Base-by-base conservation (phyloP, 805 yeast genomes). In the Vanderwaltozyma polyspora region DNA sequence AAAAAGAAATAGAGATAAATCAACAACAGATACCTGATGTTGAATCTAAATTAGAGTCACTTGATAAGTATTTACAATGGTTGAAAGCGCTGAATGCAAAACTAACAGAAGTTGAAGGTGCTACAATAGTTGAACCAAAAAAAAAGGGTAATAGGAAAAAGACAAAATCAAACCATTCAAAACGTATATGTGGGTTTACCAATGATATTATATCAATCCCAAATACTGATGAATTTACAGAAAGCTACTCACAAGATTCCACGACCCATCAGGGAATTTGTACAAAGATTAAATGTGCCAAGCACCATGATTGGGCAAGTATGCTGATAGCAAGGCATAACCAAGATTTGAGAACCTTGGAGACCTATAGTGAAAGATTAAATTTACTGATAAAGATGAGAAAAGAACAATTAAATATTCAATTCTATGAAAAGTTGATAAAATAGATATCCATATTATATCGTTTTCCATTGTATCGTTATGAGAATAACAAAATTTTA, bases 51-150 rank as follows among this genome's bases (percentile, higher is more conserved):
- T 29, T 47, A 7, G 39, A 35, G 10, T 11, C 21, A 9, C 35
- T 56, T 10, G 42, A 43, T 11, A 35, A 27, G 5, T 55, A 53
- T 34, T 31, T 67, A 33, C 63, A 66, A 3, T 44, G 60, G 60
- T 32, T 56, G 13, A 44, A 43, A 9, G 35, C 40, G 3, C 41
- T 52, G 6, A 55, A 49, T 26, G 31, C 28, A n/a, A 42, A 36
- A 23, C 34, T 56, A 9, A 35, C 25, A 14, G 39, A 25, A 9
- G 23, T 16, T 3, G 34, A 32, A 14, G 34, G 29, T 5, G 29
- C 33, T 13, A 36, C 29, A 17, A 14, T 30, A 18, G 4, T 25
- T 6, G 13, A n/a, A 6, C 33, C 42, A 32, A 35, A 44, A 35
- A 44, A 44, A 25, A 45, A 41, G 27, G 49, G 43, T 16, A 32